Percentiles rank a stretch among this genome's conserved stretches.
Evolutionary conservation across 2,329 filamentous ascomycete species (phyloP).

Genomic region (Microascus cirrosus): DNA sequence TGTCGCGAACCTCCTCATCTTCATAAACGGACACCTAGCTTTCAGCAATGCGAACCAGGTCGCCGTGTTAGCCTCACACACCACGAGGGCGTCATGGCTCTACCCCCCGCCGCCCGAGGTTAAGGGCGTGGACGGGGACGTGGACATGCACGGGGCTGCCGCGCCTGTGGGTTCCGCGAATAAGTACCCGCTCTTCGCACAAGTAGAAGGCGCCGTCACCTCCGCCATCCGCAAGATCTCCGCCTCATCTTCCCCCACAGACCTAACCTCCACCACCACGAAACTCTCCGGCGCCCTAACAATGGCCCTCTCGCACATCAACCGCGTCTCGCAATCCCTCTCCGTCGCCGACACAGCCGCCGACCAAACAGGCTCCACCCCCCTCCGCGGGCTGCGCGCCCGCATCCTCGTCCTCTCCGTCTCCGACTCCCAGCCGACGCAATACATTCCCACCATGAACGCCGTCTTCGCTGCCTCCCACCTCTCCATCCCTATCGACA

Average conservation of each 20-base stretch:
- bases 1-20: constrained; percentile 82
- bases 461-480: constrained; percentile 91
- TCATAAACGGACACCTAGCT: constrained; percentile 91
- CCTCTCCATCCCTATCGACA: constrained; percentile 81
- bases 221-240: constrained; percentile 65
- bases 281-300: constrained; percentile 87
- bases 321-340: constrained; percentile 63
- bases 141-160: constrained; percentile 39
- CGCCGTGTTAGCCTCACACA: constrained; percentile 81
- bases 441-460: constrained; percentile 99
- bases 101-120: constrained; percentile 47
- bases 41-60: constrained; percentile 91
- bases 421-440: constrained; percentile 70
- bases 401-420: constrained; percentile 87
- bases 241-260: constrained; percentile 48
- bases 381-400: constrained; percentile 48
- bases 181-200: constrained; percentile 86
- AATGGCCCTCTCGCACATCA: constrained; percentile 79
- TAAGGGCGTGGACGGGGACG: constrained; percentile 30
- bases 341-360: constrained; percentile 27
- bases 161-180: constrained; percentile 48
- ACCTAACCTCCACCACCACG: constrained; percentile 67
- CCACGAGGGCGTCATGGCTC: constrained; percentile 76
- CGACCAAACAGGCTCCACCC: constrained; percentile 17
- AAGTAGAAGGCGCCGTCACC: constrained; percentile 74